Evolutionary conservation across 2,329 filamentous ascomycete species (phyloP).

Genomic region (Colletotrichum zoysiae): DNA sequence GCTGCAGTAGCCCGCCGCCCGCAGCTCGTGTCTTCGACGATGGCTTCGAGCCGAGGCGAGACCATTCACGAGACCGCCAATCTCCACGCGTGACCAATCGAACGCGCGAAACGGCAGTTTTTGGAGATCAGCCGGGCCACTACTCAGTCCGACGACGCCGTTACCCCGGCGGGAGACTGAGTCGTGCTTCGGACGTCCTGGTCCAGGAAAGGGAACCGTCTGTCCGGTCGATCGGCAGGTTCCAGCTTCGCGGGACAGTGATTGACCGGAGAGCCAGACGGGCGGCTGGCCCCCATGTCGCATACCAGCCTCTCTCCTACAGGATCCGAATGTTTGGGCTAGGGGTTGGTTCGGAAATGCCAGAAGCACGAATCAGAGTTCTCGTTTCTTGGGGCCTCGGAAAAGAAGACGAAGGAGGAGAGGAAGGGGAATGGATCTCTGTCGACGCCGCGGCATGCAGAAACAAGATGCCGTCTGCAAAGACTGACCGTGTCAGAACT

Average conservation of each 20-base stretch:
- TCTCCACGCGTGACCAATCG: conserved; percentile 2
- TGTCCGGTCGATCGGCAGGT: conserved; percentile 35
- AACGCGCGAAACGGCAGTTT: neutral
- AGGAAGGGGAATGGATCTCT: neutral
- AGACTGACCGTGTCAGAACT: conserved; percentile 30
- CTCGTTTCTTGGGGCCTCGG: conserved; percentile 5
- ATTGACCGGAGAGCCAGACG: conserved; percentile 9
- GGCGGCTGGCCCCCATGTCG: conserved; percentile 9
- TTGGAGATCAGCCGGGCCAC: neutral
- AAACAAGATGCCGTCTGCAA: conserved; percentile 5
- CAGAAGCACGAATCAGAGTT: conserved; percentile 15
- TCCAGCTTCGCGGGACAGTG: conserved; percentile 34
- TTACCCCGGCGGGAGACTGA: neutral
- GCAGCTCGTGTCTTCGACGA: conserved; percentile 9
- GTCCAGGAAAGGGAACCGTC: conserved; percentile 11
- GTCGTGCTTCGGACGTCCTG: conserved; percentile 15
- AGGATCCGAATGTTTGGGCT: conserved; percentile 3
- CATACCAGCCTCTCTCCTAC: neutral
- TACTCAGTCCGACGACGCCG: neutral
- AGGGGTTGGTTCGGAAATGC: conserved; percentile 4
- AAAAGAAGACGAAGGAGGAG: neutral
- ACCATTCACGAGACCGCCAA: neutral
- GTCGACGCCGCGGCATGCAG: neutral
- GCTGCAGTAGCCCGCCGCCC: conserved; percentile 3
- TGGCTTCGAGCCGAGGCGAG: conserved; percentile 9